Conservation (phyloP, 768 basidiomycete genomes). For the Suillus clintonianus region DNA sequence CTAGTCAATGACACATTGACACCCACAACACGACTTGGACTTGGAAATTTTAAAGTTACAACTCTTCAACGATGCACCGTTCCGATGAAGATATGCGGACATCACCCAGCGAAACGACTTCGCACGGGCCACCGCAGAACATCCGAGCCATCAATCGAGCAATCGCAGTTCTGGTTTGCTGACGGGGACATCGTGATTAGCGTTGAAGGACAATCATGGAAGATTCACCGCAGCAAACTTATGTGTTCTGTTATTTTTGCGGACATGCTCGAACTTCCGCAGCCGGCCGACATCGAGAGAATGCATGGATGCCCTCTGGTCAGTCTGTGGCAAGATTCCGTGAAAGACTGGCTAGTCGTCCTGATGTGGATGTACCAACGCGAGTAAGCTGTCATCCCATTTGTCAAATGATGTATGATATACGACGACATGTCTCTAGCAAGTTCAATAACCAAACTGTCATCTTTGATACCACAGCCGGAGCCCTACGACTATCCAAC, state of each 20-base stretch:
- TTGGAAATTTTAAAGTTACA: background rate
- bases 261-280: constrained; percentile 39
- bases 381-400: constrained; percentile 22
- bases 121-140: constrained; percentile 1
- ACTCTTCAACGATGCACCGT: constrained; percentile 1
- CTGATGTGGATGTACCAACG: constrained; percentile 37
- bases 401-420: background rate
- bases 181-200: constrained; percentile 39
- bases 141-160: background rate
- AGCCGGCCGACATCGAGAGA: constrained; percentile 29
- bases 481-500: constrained; percentile 34
- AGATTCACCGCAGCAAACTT: constrained; percentile 25
- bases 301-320: constrained; percentile 35
- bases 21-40: background rate
- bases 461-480: constrained; percentile 27
- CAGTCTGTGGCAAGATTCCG: constrained; percentile 23
- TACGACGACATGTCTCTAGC: constrained; percentile 12
- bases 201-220: constrained; percentile 23
- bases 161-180: constrained; percentile 27
- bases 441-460: constrained; percentile 21
- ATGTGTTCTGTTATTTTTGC: constrained; percentile 30
- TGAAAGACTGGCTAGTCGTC: constrained; percentile 30
- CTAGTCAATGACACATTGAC: background rate
- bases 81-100: background rate
- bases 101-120: constrained; percentile 8